These are phyloP conservation scores for Mimosa bimucronata DNA, from an alignment of 306 rosid genomes.

Conservation along the genomic window DNA sequence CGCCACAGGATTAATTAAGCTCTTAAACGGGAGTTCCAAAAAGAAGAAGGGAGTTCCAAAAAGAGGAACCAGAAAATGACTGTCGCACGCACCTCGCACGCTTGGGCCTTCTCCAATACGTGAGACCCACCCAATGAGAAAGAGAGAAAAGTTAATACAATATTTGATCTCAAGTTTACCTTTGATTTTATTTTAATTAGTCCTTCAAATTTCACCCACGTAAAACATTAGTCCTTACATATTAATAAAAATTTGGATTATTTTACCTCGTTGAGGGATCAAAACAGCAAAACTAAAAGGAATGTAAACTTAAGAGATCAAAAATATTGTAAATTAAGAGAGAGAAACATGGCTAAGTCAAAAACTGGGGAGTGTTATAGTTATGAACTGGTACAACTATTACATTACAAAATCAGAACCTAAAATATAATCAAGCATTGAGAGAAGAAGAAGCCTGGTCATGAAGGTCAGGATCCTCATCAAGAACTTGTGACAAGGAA, in stretches of 20 bases:
- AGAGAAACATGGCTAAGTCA: not conserved
- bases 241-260: too few species aligned
- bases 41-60: conserved; percentile 33
- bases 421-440: conserved; percentile 20
- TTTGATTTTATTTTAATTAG: too few species aligned
- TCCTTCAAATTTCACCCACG: too few species aligned
- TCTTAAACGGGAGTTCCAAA: conserved; percentile 32
- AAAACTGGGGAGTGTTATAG: conserved; percentile 18
- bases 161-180: too few species aligned
- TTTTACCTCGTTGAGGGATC: too few species aligned
- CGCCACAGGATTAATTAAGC: conserved; percentile 6
- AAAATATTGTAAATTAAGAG: too few species aligned
- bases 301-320: too few species aligned
- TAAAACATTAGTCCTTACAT: too few species aligned
- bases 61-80: conserved; percentile 35
- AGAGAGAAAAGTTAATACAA: not conserved
- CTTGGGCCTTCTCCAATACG: conserved; percentile 35
- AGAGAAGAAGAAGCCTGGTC: conserved; percentile 39
- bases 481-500: conserved; percentile 50
- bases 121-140: conserved; percentile 13
- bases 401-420: conserved; percentile 24
- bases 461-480: conserved; percentile 36
- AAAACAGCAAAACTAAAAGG: too few species aligned
- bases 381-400: conserved; percentile 15
- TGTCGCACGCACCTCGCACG: conserved; percentile 31